Percentiles rank a stretch among this genome's conserved stretches.
Evolutionary conservation across 2,329 filamentous ascomycete genomes (phyloP).

Genomic region (Penicillium janthinellum): DNA sequence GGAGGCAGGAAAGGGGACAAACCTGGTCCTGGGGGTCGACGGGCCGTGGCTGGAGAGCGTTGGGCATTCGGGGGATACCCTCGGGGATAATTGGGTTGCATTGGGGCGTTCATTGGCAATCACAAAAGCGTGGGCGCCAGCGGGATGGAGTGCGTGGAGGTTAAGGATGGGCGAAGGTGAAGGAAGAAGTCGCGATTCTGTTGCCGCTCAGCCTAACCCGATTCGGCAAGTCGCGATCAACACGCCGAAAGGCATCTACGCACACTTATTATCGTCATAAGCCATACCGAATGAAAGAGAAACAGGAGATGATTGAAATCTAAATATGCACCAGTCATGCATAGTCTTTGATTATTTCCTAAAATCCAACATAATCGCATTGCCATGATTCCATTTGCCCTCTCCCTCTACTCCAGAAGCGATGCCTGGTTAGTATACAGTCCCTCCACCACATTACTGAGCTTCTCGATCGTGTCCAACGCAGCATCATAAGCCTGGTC

Average conservation of each 20-base stretch:
- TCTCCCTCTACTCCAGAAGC: conserved; percentile 70
- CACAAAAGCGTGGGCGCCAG: conserved; percentile 16
- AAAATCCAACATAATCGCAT: conserved; percentile 28
- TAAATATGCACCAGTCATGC: conserved; percentile 11
- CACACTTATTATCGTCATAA: no score
- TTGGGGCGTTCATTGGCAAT: conserved; percentile 41
- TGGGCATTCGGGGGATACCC: conserved; percentile 43
- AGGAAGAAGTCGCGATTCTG: conserved; percentile 39
- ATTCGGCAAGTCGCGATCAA: conserved; percentile 31
- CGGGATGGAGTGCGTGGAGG: conserved; percentile 23
- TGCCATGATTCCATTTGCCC: conserved; percentile 27
- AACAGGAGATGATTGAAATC: background rate
- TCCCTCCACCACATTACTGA: conserved; percentile 95
- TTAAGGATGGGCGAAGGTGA: conserved; percentile 22
- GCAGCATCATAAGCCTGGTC: conserved; percentile 95
- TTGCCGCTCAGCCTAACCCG: conserved; percentile 40
- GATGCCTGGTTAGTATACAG: conserved; percentile 98
- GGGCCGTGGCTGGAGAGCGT: conserved; percentile 46
- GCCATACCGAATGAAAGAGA: no score
- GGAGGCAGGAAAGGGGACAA: conserved; percentile 26
- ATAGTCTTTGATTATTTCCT: conserved; percentile 22
- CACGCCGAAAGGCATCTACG: background rate
- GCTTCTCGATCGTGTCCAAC: conserved; percentile 90
- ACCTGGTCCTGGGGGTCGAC: conserved; percentile 45
- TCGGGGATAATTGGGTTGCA: conserved; percentile 47